These are phyloP conservation scores for Perilla frutescens DNA, from an alignment of 257 asterid species.

Conservation along the genomic window DNA sequence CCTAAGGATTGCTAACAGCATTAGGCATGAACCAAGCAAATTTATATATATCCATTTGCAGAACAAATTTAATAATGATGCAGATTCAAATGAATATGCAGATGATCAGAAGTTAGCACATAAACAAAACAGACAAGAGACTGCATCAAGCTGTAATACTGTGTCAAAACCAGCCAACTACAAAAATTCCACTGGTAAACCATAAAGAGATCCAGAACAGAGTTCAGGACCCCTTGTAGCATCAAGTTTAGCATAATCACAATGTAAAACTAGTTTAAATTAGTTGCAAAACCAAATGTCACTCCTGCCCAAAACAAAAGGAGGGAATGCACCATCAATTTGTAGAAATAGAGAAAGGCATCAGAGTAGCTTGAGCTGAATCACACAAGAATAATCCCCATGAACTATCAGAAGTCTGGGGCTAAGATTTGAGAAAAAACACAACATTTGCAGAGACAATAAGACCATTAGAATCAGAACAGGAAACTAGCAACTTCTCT, in stretches of 20 bases:
- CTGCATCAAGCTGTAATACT: neutral
- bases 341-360: neutral
- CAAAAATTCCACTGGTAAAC: neutral
- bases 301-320: neutral
- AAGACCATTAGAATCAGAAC: neutral
- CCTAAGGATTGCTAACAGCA: slow-evolving; percentile 7
- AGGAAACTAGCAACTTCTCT: neutral
- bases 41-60: neutral
- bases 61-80: neutral
- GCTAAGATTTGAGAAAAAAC: neutral
- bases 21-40: slow-evolving; percentile 15
- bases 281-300: neutral
- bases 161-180: slow-evolving; percentile 1
- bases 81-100: slow-evolving; percentile 4
- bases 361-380: slow-evolving; percentile 3
- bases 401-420: neutral
- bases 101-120: slow-evolving; percentile 13
- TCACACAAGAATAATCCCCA: neutral
- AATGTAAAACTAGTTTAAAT: neutral
- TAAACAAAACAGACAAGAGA: neutral
- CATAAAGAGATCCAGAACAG: neutral
- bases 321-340: neutral
- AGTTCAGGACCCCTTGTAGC: neutral
- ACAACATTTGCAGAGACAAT: neutral
- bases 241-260: neutral